phyloP scores from a whole-genome alignment of 352 stramenopile species.

The Plasmopara muralis region DNA sequence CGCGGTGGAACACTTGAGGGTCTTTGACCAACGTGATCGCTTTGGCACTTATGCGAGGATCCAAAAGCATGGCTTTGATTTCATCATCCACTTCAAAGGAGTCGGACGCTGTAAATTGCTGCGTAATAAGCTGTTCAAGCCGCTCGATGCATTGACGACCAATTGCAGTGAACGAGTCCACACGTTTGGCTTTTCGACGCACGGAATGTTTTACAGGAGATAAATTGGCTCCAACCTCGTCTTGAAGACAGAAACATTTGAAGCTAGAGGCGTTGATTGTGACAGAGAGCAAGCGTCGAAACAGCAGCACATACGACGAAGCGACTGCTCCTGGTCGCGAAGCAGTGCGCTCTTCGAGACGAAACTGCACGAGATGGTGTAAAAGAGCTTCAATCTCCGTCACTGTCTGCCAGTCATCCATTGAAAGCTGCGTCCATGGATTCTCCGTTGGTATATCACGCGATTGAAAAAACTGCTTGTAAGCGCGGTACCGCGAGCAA shows the following conservation, averaged over 20 bases:
- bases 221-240: constrained; percentile 4
- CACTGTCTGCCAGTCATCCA: constrained; percentile 24
- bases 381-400: constrained; percentile 30
- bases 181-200: constrained; percentile 18
- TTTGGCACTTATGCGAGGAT: constrained; percentile 34
- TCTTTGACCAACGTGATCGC: constrained; percentile 22
- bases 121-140: constrained; percentile 15
- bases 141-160: constrained; percentile 14
- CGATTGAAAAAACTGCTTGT: constrained; percentile 26
- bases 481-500: constrained; percentile 19
- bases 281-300: constrained; percentile 26
- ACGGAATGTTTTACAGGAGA: constrained; percentile 3
- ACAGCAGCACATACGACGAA: constrained; percentile 26
- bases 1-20: constrained; percentile 12
- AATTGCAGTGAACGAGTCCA: constrained; percentile 17
- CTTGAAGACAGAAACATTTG: constrained; percentile 25
- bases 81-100: constrained; percentile 14
- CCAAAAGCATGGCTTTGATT: constrained; percentile 37
- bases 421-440: constrained; percentile 21
- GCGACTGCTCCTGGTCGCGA: constrained; percentile 10
- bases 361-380: constrained; percentile 23
- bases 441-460: constrained; percentile 12
- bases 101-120: constrained; percentile 14
- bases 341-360: constrained; percentile 18
- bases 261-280: constrained; percentile 21